Base-by-base conservation (phyloP, 2,329 filamentous ascomycete species). In the Rachicladosporium sp. region DNA sequence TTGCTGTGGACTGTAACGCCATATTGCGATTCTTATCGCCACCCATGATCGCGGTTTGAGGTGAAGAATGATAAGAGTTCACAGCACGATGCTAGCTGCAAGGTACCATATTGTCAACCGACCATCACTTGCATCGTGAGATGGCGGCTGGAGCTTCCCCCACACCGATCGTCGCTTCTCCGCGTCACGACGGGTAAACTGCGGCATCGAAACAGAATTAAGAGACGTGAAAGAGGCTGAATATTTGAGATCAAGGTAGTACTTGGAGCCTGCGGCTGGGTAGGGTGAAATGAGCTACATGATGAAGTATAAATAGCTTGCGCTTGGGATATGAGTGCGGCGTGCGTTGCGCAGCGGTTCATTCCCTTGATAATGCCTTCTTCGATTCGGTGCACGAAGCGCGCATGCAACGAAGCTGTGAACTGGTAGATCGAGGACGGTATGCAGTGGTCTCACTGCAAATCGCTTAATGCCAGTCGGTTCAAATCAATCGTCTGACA, bases 11-110 rank as follows among this genome's bases (percentile, higher is more conserved):
- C 35, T 45, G 46, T 32, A 41, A 42, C 30, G 39, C 42, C 43
- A 53, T 49, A 11, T 35, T 51, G 12, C 38, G 44, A 31, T 58
- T 50, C 10, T 46, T 47, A 21, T 63, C 59, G 44, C 61, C 61
- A 36, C 61, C 61, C 61, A 64, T 63, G 11, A 33, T 46, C 37
- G 32, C 13, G 19, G 29, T 15, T 8, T 11, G 11, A 6, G 6
- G 6, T 33, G 15, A 12, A 11, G 6, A 33, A 8, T 33, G 11
- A 33, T 11, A 4, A 10, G 31, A 33, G 31, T 33, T 15, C 11
- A 33, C 6, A 11, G 15, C 6, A 15, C 13, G 9, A 15, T 33
- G 11, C 13, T 33, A 11, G 15, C 11, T 12, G 31, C 13, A 15
- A 12, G 15, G 15, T 11, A 33, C 11, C 31, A 8, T 12, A 9